These are phyloP conservation scores for Backusella sp. DNA, from an alignment of 192 early-diverging fungal species.

Conservation along the genomic window DNA sequence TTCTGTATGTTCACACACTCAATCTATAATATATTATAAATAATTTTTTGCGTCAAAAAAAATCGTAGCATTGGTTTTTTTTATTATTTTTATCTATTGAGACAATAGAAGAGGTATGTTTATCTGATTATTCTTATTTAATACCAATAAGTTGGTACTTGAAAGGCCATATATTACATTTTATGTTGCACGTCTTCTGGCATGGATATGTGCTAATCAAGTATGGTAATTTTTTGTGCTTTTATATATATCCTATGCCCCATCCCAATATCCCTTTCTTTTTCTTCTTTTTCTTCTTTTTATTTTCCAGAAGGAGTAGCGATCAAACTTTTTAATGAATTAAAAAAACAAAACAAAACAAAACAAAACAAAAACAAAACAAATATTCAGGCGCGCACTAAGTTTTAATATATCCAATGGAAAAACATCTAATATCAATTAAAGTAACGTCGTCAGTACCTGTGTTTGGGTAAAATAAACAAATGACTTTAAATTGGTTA, in stretches of 20 bases:
- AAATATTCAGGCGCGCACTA: not conserved
- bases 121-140: not conserved
- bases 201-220: not conserved
- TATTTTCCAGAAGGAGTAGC: not conserved
- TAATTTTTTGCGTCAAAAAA: not conserved
- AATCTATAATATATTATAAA: not conserved
- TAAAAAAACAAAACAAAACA: no score
- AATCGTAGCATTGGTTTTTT: not conserved
- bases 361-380: not conserved
- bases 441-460: not conserved
- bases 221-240: not conserved
- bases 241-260: not conserved
- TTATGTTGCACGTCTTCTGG: not conserved
- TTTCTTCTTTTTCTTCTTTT: not conserved
- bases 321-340: not conserved
- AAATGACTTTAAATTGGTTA: not conserved
- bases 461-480: not conserved
- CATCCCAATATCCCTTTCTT: not conserved
- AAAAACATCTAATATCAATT: not conserved
- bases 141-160: not conserved
- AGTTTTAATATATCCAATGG: not conserved
- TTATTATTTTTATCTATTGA: not conserved
- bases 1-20: not conserved
- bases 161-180: not conserved
- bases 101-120: not conserved